A percentile compares a stretch with the other conserved stretches of the same genome.
Evolutionary conservation across 2,329 filamentous ascomycete species (phyloP).

Genomic region (Verticillium longisporum): DNA sequence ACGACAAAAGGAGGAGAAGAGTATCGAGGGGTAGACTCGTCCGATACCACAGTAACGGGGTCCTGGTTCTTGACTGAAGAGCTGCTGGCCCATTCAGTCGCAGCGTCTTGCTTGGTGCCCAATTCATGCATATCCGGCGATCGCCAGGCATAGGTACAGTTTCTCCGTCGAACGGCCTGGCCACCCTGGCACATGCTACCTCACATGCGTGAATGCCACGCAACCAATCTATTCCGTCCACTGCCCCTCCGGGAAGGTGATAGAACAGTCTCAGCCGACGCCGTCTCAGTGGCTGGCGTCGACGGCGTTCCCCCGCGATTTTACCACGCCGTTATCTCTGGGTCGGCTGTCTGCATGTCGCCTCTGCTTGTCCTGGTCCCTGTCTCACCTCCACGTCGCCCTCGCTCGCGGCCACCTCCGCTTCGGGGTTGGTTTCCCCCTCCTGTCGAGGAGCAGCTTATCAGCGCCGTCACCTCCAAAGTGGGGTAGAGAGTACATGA

Average conservation of each 20-base stretch:
- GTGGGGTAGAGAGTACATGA: neutral
- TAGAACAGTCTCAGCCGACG: neutral
- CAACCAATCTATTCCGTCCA: neutral
- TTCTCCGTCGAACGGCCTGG: neutral
- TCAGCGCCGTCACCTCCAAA: neutral
- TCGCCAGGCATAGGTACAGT: neutral
- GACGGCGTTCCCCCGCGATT: neutral
- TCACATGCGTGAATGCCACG: neutral
- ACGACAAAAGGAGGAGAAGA: neutral
- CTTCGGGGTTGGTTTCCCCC: neutral
- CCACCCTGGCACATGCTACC: neutral
- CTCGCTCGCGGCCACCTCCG: neutral
- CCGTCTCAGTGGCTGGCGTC: neutral
- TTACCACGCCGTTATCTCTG: constrained; percentile 4
- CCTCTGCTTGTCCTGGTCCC: neutral
- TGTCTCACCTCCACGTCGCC: neutral
- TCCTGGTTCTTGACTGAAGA: neutral
- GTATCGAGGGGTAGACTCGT: neutral
- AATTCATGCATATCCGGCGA: neutral
- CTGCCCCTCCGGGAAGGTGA: neutral
- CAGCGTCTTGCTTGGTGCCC: neutral
- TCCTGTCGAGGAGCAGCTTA: neutral
- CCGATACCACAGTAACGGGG: neutral
- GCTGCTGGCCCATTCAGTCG: neutral
- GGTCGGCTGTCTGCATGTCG: neutral